Conservation (phyloP, 495 filamentous ascomycete genomes). For the Xylaria cubensis region DNA sequence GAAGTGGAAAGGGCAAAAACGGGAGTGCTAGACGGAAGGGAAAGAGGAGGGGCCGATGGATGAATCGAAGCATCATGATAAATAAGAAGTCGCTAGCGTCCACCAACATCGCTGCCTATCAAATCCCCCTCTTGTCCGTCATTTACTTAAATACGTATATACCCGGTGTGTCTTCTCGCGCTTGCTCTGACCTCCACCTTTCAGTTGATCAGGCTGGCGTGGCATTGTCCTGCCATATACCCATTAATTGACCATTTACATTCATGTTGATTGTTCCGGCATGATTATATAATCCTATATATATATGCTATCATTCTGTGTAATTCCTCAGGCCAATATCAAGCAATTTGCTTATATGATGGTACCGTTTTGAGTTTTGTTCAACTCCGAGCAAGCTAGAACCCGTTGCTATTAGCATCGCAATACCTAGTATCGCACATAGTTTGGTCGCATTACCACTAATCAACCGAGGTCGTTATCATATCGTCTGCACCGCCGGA, state of each 20-base stretch:
- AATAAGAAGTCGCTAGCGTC: conserved; percentile 7
- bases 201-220: neutral
- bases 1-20: neutral
- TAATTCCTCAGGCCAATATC: neutral
- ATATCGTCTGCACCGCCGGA: neutral
- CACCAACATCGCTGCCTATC: conserved; percentile 17
- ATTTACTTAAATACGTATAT: neutral
- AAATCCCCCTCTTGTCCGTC: conserved; percentile 21
- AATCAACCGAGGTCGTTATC: neutral
- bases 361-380: neutral
- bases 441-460: neutral
- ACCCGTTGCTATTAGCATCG: neutral
- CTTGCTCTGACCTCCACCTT: neutral
- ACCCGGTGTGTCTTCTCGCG: neutral
- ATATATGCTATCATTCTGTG: neutral
- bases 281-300: neutral
- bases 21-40: conserved; percentile 2
- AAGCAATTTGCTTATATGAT: neutral
- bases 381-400: neutral
- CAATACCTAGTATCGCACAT: neutral
- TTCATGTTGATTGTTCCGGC: neutral
- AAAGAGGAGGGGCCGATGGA: conserved; percentile 35
- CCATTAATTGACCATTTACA: neutral
- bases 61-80: conserved; percentile 41
- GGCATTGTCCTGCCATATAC: conserved; percentile 7